These are phyloP conservation scores for Eimeria acervulina DNA, from an alignment of 169 alveolate species.

Conservation along the genomic window DNA sequence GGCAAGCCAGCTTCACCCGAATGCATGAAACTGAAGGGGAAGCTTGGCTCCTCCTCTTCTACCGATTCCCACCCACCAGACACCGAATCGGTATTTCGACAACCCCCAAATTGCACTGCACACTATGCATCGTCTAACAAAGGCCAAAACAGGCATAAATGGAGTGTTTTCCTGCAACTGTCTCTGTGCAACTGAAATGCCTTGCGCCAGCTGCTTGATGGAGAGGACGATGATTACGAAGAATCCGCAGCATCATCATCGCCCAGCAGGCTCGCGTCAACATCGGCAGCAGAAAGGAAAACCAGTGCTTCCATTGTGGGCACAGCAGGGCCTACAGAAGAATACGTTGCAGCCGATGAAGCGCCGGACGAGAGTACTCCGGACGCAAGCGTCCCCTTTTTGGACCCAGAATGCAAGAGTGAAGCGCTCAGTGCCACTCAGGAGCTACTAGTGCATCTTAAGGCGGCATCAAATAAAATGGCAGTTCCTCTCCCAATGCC, in stretches of 20 bases:
- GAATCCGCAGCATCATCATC: slow-evolving; percentile 8
- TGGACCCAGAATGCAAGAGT: slow-evolving; percentile 26
- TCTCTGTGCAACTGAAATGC: background rate
- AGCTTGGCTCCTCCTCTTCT: background rate
- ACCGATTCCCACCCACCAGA: slow-evolving; percentile 1
- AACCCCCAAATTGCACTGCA: background rate
- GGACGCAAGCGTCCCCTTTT: background rate
- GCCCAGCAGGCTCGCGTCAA: slow-evolving; percentile 24
- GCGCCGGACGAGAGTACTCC: background rate
- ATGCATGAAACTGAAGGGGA: background rate
- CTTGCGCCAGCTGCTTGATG: slow-evolving; percentile 8
- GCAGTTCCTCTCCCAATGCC: slow-evolving; percentile 61
- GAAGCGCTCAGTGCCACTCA: slow-evolving; percentile 35
- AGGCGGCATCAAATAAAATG: slow-evolving; percentile 29
- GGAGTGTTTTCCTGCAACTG: background rate
- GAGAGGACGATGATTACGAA: slow-evolving; percentile 47
- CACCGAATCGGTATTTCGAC: slow-evolving; percentile 14
- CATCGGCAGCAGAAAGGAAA: background rate
- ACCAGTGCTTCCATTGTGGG: background rate
- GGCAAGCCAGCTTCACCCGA: slow-evolving; percentile 15
- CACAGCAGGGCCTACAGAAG: background rate
- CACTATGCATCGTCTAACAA: background rate
- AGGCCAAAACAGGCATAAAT: background rate
- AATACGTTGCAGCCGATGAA: background rate
- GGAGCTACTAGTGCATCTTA: slow-evolving; percentile 36